A percentile compares a stretch with the other conserved stretches of the same genome.
Conservation (phyloP, 2,329 filamentous ascomycete species). For the Cladosporium cucumerinum region DNA sequence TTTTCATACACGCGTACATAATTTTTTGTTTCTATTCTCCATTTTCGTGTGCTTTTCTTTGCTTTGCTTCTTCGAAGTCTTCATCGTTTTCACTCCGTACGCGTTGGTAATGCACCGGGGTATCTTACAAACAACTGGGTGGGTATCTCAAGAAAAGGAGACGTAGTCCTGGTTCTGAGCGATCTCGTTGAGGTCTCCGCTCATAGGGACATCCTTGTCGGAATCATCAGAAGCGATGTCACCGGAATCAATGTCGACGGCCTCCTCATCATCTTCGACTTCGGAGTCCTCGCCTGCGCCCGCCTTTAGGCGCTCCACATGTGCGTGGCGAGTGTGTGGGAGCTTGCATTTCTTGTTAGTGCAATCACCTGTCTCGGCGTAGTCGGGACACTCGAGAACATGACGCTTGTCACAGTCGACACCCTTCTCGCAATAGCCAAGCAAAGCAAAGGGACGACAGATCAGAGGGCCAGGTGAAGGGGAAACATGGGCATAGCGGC, state of each 20-base stretch:
- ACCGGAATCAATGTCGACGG: constrained; percentile 27
- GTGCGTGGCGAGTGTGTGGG: constrained; percentile 85
- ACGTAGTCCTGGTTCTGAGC: constrained; percentile 55
- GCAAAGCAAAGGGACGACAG: constrained; percentile 77
- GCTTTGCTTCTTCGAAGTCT: neutral
- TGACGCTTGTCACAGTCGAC: constrained; percentile 75
- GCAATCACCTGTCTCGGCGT: constrained; percentile 86
- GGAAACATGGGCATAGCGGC: constrained; percentile 81
- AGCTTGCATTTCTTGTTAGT: constrained; percentile 72
- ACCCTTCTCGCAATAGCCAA: constrained; percentile 87
- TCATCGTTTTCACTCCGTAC: neutral
- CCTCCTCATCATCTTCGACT: constrained; percentile 37
- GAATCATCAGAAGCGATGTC: constrained; percentile 21
- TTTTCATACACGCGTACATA: neutral
- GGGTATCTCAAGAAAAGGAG: constrained; percentile 34
- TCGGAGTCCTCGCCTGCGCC: constrained; percentile 48
- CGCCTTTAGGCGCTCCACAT: constrained; percentile 70
- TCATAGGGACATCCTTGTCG: constrained; percentile 41
- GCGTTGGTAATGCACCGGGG: neutral
- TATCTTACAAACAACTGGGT: neutral
- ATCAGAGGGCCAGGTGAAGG: constrained; percentile 74
- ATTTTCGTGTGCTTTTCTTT: neutral
- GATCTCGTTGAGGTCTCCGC: constrained; percentile 42
- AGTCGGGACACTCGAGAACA: constrained; percentile 84
- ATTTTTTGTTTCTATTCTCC: neutral